Conservation (phyloP, 2,329 filamentous ascomycete species). For the Fusarium tricinctum region DNA sequence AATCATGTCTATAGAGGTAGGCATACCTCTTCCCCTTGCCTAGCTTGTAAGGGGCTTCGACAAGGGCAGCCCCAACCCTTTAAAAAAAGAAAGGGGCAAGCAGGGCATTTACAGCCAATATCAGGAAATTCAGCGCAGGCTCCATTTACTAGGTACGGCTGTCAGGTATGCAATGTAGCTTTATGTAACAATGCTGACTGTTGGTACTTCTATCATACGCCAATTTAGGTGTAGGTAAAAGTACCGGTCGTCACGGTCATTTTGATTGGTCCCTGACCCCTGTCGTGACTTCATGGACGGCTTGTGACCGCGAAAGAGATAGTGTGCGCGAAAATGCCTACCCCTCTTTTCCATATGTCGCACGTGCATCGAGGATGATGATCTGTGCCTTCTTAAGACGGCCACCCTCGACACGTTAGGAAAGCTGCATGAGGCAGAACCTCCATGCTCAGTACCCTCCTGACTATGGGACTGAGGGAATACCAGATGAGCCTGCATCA, state of each 20-base stretch:
- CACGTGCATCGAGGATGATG: too few relatives aligned
- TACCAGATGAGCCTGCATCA: too few relatives aligned
- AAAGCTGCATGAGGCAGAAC: too few relatives aligned
- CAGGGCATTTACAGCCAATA: background rate
- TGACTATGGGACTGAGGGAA: too few relatives aligned
- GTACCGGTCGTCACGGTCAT: background rate
- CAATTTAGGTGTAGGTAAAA: background rate
- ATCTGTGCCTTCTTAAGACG: too few relatives aligned
- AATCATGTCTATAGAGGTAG: background rate
- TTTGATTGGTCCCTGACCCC: background rate
- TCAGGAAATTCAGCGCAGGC: background rate
- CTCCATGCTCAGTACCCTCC: too few relatives aligned
- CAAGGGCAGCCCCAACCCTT: too few relatives aligned
- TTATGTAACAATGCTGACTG: background rate
- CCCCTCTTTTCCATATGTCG: too few relatives aligned
- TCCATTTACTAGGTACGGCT: background rate
- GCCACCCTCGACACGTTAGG: too few relatives aligned
- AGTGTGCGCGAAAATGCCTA: too few relatives aligned
- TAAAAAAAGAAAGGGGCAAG: constrained; percentile 6
- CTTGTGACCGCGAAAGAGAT: background rate
- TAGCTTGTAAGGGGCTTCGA: background rate
- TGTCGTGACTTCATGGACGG: background rate
- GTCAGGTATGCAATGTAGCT: too few relatives aligned
- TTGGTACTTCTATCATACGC: constrained; percentile 3
- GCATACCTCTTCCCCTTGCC: background rate